phyloP scores from a whole-genome alignment of 179 eudicot genomes.

The Drosera spatulata region DNA sequence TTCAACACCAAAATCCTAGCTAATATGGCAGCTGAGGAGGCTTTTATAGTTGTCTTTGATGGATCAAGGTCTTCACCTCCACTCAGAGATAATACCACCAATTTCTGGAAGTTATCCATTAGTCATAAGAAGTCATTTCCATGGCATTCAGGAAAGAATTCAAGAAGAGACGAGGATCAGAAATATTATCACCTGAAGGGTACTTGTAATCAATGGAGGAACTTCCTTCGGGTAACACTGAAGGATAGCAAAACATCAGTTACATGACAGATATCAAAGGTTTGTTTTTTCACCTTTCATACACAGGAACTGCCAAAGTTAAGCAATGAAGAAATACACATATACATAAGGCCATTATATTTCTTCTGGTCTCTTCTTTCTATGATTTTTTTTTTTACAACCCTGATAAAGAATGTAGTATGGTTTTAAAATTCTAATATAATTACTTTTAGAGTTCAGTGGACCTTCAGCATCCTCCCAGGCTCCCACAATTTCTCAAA shows the following conservation, averaged over 20 bases:
- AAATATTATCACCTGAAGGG: constrained; percentile 57
- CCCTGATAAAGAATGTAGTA: no score
- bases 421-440: no score
- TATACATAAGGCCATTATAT: no score
- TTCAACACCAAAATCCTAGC: constrained; percentile 88
- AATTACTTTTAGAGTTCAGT: no score
- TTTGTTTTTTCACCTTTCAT: background rate
- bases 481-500: no score
- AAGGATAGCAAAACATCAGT: constrained; percentile 10
- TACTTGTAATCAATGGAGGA: constrained; percentile 77
- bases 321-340: background rate
- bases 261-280: background rate
- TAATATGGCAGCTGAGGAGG: constrained; percentile 77
- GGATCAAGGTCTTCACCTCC: constrained; percentile 88
- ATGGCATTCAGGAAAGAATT: constrained; percentile 4
- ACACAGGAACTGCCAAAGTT: background rate
- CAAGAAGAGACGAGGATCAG: constrained; percentile 1
- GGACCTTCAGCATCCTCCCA: no score
- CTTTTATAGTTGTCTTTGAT: constrained; percentile 77
- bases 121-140: constrained; percentile 10
- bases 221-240: constrained; percentile 93
- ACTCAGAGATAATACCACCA: constrained; percentile 66
- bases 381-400: no score
- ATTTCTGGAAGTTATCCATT: constrained; percentile 48
- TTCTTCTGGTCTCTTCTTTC: no score